Base-by-base conservation (phyloP, 2,329 filamentous ascomycete species). In the Fusarium sterilihyphosum region DNA sequence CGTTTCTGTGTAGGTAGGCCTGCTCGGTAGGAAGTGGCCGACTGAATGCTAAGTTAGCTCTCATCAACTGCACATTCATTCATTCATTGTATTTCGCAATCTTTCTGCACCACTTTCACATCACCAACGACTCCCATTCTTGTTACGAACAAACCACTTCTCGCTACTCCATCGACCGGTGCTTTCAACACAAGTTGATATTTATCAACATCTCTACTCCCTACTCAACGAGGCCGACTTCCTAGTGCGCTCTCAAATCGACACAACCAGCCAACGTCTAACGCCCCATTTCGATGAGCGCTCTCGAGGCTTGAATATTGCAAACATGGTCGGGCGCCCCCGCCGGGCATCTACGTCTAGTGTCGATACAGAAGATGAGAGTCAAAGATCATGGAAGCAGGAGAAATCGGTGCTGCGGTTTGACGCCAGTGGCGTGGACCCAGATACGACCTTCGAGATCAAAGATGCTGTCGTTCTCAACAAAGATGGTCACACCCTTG, bases 401-500 rank as follows among this genome's bases (percentile, higher is more conserved):
- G 83, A 84, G 64, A 76, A 77, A 18, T 81, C 80, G 1, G 79
- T 84, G 41, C 68, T 85, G 24, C 79, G 78, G 49, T 76, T 77
- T 8, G 31, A 68, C 78, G 13, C 58, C 74, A 18, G 79, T 74
- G 43, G 70, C 71, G 17, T 73, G 79, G 16, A 73, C 74, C 82
- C 89, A 22, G 92, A 90, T 86, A 89, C 91, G 8, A 87, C 87
- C 56, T 93, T 92, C 78, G 84, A 89, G 11, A 84, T 94, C 47
- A 85, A 80, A 57, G 87, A 93, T 78, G 91, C 88, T 43, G 85
- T 88, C 24, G 86, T 94, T n/a, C 87, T 89, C 71, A 82, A 84
- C 56, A 85, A 83, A 53, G 85, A 91, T 73, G 87, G 88, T 37
- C 81, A 82, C 35, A 86, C 86, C n/a, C 79, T 89, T 8, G 88